Percentiles rank a stretch among this genome's conserved stretches.
Conservation (phyloP, 23 red algal species). For the Gracilaria gracilis region DNA sequence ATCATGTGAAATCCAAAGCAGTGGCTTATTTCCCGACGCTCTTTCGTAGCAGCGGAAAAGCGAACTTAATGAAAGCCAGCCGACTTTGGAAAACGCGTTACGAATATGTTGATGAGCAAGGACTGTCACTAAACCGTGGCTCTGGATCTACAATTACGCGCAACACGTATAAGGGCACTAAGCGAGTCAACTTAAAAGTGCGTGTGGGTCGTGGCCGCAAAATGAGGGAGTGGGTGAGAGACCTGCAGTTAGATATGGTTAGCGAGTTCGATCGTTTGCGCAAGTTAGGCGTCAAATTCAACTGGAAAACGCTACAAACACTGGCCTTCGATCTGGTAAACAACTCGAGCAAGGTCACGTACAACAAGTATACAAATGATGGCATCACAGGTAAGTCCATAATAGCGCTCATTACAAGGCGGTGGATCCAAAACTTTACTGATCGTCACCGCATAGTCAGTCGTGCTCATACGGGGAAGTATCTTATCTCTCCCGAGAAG, state of each 20-base stretch:
- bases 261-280: not conserved
- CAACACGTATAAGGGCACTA: not conserved
- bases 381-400: not conserved
- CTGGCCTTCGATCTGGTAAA: not conserved
- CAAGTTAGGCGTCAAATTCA: slow-evolving; percentile 14
- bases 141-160: not conserved
- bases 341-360: not conserved
- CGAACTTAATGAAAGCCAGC: not conserved
- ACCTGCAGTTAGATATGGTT: not conserved
- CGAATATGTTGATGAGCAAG: not conserved
- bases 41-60: not conserved
- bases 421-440: slow-evolving; percentile 2
- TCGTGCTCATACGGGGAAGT: not conserved
- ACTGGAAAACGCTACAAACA: not conserved
- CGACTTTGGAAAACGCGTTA: not conserved
- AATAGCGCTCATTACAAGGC: not conserved
- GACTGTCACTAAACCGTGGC: not conserved
- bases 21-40: not conserved
- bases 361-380: not conserved
- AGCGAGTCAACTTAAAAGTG: not conserved
- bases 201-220: not conserved
- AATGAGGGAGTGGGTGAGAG: not conserved
- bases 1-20: not conserved
- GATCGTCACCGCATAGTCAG: slow-evolving; percentile 3
- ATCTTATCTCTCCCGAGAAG: not conserved